A percentile compares a stretch with the other conserved stretches of the same genome.
These are phyloP conservation scores for Podospora fimiseda DNA, from an alignment of 495 filamentous ascomycete species.

Conservation along the genomic window DNA sequence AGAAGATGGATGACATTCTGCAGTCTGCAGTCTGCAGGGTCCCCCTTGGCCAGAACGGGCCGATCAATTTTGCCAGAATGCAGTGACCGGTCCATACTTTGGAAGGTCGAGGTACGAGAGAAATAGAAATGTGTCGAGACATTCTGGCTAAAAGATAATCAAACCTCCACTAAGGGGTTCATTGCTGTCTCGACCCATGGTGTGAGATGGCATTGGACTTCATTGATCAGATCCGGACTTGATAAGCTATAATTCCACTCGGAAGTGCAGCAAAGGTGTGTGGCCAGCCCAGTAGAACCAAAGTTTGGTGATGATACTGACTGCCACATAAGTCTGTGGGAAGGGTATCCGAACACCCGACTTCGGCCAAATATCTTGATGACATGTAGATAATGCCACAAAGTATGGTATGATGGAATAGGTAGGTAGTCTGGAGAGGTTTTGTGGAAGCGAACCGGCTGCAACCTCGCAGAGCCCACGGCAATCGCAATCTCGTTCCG, in stretches of 20 bases:
- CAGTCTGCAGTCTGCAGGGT: neutral
- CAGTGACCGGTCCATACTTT: constrained; percentile 20
- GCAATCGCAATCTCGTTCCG: constrained; percentile 4
- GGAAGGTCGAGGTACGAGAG: constrained; percentile 13
- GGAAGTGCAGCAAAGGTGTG: neutral
- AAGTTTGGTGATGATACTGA: neutral
- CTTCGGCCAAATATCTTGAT: constrained; percentile 9
- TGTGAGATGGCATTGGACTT: neutral
- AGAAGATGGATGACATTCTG: neutral
- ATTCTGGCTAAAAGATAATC: constrained; percentile 47
- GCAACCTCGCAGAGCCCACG: constrained; percentile 6
- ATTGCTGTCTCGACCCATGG: constrained; percentile 16
- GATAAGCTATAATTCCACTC: too few relatives aligned
- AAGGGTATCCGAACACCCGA: constrained; percentile 26
- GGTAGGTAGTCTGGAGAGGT: neutral
- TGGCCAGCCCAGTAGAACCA: neutral
- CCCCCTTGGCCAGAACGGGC: constrained; percentile 30
- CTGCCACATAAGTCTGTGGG: constrained; percentile 17
- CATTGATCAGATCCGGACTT: neutral
- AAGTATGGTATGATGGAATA: constrained; percentile 1
- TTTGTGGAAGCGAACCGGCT: constrained; percentile 17
- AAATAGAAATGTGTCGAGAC: constrained; percentile 13
- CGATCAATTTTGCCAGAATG: constrained; percentile 41
- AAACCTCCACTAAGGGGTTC: constrained; percentile 27
- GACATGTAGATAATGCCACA: constrained; percentile 8